A percentile compares a stretch with the other conserved stretches of the same genome.
These are phyloP conservation scores for Gossypioides kirkii DNA, from an alignment of 345 rosid species.

Conservation along the genomic window DNA sequence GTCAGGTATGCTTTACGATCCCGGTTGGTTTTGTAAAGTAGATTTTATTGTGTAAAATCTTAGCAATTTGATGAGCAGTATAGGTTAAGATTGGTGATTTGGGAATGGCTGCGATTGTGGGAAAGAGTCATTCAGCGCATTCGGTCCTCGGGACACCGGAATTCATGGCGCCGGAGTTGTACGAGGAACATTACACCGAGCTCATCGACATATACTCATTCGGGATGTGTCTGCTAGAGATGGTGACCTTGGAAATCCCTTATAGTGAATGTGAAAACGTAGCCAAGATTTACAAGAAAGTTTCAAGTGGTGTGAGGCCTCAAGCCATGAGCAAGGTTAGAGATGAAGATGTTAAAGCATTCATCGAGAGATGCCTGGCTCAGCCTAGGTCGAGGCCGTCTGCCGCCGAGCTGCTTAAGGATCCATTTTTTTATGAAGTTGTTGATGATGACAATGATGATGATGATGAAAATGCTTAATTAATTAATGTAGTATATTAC, in stretches of 20 bases:
- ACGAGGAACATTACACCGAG: constrained; percentile 77
- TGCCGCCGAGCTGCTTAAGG: constrained; percentile 59
- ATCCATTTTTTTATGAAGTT: constrained; percentile 59
- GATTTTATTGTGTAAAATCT: background rate
- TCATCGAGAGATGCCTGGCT: constrained; percentile 73
- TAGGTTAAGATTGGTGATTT: constrained; percentile 88
- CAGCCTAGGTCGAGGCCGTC: constrained; percentile 63
- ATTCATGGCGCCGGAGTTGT: constrained; percentile 90
- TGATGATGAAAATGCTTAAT: constrained; percentile 5
- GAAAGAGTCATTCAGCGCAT: constrained; percentile 69
- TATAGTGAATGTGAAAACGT: constrained; percentile 73
- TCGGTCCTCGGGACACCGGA: constrained; percentile 87
- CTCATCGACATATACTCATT: constrained; percentile 76
- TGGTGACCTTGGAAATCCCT: constrained; percentile 71
- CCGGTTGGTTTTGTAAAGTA: no score
- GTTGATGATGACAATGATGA: constrained; percentile 33
- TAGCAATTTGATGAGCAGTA: background rate
- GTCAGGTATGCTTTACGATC: constrained; percentile 43
- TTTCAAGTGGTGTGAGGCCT: constrained; percentile 59
- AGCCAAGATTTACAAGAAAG: constrained; percentile 72
- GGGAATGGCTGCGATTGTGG: constrained; percentile 76
- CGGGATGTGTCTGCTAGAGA: constrained; percentile 83
- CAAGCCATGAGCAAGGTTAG: constrained; percentile 50
- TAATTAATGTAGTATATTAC: no score
- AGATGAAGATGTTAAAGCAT: constrained; percentile 54